phyloP scores from a whole-genome alignment of 1,284 basidiomycete species.

The Ceratobasidium sp. region DNA sequence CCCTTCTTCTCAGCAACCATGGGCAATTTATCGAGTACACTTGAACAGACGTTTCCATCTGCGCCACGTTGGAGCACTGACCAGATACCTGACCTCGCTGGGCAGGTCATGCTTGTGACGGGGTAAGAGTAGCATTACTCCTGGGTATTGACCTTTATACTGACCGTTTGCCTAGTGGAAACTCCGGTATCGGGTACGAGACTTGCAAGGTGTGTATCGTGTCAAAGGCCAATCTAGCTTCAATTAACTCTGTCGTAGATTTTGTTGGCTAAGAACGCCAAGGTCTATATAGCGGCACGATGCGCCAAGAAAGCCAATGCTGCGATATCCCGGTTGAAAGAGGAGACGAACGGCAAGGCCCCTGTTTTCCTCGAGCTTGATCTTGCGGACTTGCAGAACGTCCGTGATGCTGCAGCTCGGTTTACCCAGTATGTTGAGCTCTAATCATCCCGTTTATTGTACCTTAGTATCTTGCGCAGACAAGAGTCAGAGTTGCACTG shows the following conservation, averaged over 20 bases:
- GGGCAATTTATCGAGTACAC: conserved; percentile 31
- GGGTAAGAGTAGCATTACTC: conserved; percentile 4
- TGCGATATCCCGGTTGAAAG: conserved; percentile 45
- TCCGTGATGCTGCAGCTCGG: conserved; percentile 1
- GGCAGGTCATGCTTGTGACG: conserved; percentile 48
- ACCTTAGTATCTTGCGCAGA: conserved; percentile 3
- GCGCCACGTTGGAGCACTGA: conserved; percentile 40
- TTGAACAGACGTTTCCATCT: conserved; percentile 46
- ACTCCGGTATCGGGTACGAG: conserved; percentile 36
- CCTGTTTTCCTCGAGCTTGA: conserved; percentile 17
- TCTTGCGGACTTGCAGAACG: conserved; percentile 25
- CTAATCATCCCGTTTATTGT: background rate
- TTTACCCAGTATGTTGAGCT: conserved; percentile 34
- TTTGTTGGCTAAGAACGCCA: conserved; percentile 48
- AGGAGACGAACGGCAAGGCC: conserved; percentile 21
- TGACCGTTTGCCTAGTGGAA: conserved; percentile 24
- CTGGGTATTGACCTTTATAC: background rate
- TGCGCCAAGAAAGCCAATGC: conserved; percentile 43
- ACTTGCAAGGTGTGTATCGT: conserved; percentile 30
- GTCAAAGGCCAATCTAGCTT: background rate
- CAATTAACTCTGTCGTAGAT: background rate
- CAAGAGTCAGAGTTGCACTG: conserved; percentile 45
- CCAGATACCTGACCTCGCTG: conserved; percentile 47
- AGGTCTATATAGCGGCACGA: conserved; percentile 50
- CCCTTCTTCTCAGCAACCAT: background rate